Base-by-base conservation (phyloP, 2,329 filamentous ascomycete species). In the Arthrobotrys sinensis region DNA sequence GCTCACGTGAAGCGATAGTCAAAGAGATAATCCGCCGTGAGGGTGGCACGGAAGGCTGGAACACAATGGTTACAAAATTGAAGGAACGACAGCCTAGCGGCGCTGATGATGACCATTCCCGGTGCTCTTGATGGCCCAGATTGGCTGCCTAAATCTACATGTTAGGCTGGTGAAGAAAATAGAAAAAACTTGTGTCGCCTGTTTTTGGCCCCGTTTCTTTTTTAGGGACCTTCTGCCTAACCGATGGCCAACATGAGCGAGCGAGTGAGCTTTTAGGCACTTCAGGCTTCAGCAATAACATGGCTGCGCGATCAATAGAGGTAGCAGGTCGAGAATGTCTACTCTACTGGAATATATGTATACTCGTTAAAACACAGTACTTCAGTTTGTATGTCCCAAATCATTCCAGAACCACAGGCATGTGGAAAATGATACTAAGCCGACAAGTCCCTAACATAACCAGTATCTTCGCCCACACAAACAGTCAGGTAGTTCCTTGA, bases 31-130 rank as follows among this genome's bases (percentile, higher is more conserved):
- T 79, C 16, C 64, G 24, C 7, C 70, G 69, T 6, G 69, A 75
- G 24, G 76, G 76, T 50, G 76, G 76, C 10, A 50, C 69, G 34
- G 76, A 79, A 16, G 69, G 63, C 7, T 79, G 76, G 76, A 69
- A 60, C 36, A 48, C 38, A 16, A 68, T 70, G 46, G 50, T 75
- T n/a, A 16, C 64, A 11, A 57, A 24, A 36, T 19, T 69, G 38
- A 70, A 67, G 24, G 34, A 63, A 14, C 40, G 53, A 63, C 57
- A 63, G 43, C 36, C 48, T 64, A 36, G 48, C 16, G 12, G 55
- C 10, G 55, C 48, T 40, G 62, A 66, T 66, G 62, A 48, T 50
- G 32, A 36, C 48, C 45, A 40, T 71, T 71, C 57, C 52, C 38
- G 48, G 53, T 50, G 64, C 14, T 48, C 46, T 52, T 70, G 66